These are phyloP conservation scores for Tieghemostelium lacteum DNA, from an alignment of 78 protist species.

Conservation along the genomic window DNA sequence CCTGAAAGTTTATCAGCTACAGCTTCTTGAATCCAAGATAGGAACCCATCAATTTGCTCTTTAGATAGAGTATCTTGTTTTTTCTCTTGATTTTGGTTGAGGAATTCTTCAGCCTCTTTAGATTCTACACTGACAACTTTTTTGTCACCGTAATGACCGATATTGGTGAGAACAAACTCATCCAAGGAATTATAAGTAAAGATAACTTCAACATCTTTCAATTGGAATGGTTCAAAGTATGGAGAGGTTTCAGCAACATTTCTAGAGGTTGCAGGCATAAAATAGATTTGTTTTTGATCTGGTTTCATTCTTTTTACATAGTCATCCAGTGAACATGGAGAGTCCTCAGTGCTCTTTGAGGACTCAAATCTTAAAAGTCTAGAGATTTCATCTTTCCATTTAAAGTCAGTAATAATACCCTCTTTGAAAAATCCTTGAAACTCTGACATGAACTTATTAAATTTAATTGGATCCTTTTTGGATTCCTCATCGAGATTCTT, in stretches of 20 bases:
- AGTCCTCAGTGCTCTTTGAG: not conserved
- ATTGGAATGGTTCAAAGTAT: slow-evolving; percentile 92
- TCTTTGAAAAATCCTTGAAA: slow-evolving; percentile 88
- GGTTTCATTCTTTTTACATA: slow-evolving; percentile 89
- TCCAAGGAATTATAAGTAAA: slow-evolving; percentile 80
- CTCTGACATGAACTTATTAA: slow-evolving; percentile 73
- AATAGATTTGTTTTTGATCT: slow-evolving; percentile 90
- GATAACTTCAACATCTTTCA: slow-evolving; percentile 89
- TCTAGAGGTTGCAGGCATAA: slow-evolving; percentile 83
- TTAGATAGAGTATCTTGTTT: slow-evolving; percentile 1
- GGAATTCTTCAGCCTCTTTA: slow-evolving; percentile 66
- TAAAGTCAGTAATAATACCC: slow-evolving; percentile 90
- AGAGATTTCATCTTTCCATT: slow-evolving; percentile 75
- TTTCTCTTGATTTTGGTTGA: slow-evolving; percentile 6
- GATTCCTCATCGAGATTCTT: slow-evolving; percentile 70
- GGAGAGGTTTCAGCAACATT: slow-evolving; percentile 83
- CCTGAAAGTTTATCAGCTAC: slow-evolving; percentile 18
- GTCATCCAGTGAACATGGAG: slow-evolving; percentile 77
- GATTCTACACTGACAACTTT: slow-evolving; percentile 74
- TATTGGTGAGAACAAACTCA: slow-evolving; percentile 88
- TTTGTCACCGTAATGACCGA: slow-evolving; percentile 79
- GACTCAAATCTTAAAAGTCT: slow-evolving; percentile 89
- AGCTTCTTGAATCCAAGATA: slow-evolving; percentile 23
- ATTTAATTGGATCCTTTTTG: slow-evolving; percentile 79
- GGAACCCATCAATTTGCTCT: slow-evolving; percentile 32